A percentile compares a stretch with the other conserved stretches of the same genome.
Conservation (phyloP, 805 yeast species). For the Saturnispora sekii region DNA sequence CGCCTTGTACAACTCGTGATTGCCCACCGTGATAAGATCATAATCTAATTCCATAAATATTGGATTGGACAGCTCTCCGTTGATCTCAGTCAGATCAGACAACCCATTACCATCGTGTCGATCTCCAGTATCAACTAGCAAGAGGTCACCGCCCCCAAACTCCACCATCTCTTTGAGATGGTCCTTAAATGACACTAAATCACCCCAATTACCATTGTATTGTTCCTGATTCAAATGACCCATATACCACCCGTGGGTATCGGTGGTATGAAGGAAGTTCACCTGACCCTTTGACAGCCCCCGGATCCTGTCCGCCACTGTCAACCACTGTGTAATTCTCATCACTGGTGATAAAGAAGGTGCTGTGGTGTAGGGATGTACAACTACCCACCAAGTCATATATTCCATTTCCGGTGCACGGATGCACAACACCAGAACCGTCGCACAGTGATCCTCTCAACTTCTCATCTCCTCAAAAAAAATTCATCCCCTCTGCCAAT, state of each 20-base stretch:
- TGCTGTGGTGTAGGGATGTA: too few relatives aligned
- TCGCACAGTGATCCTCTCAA: too few relatives aligned
- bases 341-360: too few relatives aligned
- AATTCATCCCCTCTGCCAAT: too few relatives aligned
- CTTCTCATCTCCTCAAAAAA: too few relatives aligned
- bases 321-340: too few relatives aligned
- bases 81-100: constrained; percentile 66
- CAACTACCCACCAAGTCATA: too few relatives aligned
- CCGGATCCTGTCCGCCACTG: constrained; percentile 3
- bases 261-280: constrained; percentile 90
- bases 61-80: constrained; percentile 53
- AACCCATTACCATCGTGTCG: constrained; percentile 92
- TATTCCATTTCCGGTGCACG: too few relatives aligned
- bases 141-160: constrained; percentile 44
- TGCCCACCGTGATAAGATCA: constrained; percentile 79
- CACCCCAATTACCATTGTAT: constrained; percentile 89
- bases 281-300: constrained; percentile 46
- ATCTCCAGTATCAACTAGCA: constrained; percentile 84
- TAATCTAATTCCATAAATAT: constrained; percentile 58
- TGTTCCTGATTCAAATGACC: constrained; percentile 76
- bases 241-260: constrained; percentile 94
- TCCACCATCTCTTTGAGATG: constrained; percentile 32
- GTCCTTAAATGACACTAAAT: constrained; percentile 58
- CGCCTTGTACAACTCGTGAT: constrained; percentile 76
- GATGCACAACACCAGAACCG: too few relatives aligned